These are phyloP conservation scores for Claviceps purpurea DNA, from an alignment of 2,329 filamentous ascomycete species.

Conservation along the genomic window DNA sequence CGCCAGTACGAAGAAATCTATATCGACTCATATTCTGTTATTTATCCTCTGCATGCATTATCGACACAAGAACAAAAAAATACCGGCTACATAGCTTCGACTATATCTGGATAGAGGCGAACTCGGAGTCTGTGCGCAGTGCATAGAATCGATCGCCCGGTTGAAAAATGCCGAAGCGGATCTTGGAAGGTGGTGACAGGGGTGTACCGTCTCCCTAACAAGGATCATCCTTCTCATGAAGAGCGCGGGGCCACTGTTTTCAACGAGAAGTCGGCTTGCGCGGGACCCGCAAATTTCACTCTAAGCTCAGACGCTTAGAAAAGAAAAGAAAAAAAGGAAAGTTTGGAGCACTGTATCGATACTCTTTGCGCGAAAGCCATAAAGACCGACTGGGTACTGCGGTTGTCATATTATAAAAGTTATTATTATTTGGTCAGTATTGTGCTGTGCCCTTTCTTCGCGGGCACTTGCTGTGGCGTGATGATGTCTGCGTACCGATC, in stretches of 20 bases:
- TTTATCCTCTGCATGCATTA: neutral
- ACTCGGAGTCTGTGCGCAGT: neutral
- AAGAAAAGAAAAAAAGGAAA: neutral
- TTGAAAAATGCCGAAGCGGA: neutral
- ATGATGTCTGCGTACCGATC: conserved; percentile 2
- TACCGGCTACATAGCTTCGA: neutral
- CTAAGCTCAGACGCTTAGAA: conserved; percentile 2
- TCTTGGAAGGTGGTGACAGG: neutral
- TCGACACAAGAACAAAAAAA: neutral
- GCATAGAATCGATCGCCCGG: neutral
- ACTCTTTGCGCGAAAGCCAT: conserved; percentile 1
- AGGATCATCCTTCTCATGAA: neutral
- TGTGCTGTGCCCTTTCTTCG: conserved; percentile 1
- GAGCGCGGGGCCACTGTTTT: neutral
- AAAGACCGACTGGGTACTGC: neutral
- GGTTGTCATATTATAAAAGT: conserved; percentile 5
- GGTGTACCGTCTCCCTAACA: neutral
- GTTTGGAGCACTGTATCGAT: neutral
- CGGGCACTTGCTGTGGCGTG: conserved; percentile 1
- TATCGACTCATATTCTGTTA: neutral
- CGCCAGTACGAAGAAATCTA: neutral
- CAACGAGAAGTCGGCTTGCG: neutral
- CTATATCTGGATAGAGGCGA: neutral
- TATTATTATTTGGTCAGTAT: conserved; percentile 5
- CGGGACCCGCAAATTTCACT: conserved; percentile 1